Evolutionary conservation across 2,329 filamentous ascomycete species (phyloP), one percentile per base, ranked within the genome.

Genomic region (Herpotrichia juniperi): DNA sequence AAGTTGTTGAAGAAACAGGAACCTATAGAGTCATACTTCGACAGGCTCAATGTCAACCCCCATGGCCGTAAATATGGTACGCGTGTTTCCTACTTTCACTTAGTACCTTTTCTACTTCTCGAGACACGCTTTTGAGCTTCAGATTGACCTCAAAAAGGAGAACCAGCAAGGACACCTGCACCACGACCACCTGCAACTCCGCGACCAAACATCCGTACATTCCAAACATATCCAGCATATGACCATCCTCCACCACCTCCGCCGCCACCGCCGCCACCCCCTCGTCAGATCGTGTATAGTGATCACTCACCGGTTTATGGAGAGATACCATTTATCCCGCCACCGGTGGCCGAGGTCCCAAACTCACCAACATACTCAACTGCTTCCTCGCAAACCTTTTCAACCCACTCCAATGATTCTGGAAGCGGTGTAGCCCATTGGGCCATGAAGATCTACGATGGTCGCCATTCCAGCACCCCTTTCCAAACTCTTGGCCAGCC

Each of bases 401-500:
- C 69, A 2, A 73, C 72, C 4, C 65, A 69, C 37, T 73, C 72
- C 1, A 70, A 60, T 46, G 66, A 68, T 39, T 74, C 72, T 0
- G 58, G 61, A 21, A 63, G 64, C 16, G 54, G 62, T 8, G 64
- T 66, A 19, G 60, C 64, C 16, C 77, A 80, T 52, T 80, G 78
- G 78, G 75, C 73, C 1, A 69, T 71, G 52, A 69, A 74, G 42
- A 72, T 79, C 11, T 78, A 77, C 39, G 75, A 78, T 53, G 76
- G 76, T 11, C 58, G 66, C 14, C 72, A 77, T 62, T 66, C 71
- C 6, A 64, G 59, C 0, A 77, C 74, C 0, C 60, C 61, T 14
- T 78, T 78, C 46, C 64, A 57, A 22, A 66, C 54, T 1, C 60
- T 71, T 12, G 72, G 68, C 37, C 62, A 69, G 17, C 32, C 54